Percentiles rank a stretch among this genome's conserved stretches.
phyloP scores from a whole-genome alignment of 1,284 basidiomycete species.

The Apiotrichum porosum region DNA sequence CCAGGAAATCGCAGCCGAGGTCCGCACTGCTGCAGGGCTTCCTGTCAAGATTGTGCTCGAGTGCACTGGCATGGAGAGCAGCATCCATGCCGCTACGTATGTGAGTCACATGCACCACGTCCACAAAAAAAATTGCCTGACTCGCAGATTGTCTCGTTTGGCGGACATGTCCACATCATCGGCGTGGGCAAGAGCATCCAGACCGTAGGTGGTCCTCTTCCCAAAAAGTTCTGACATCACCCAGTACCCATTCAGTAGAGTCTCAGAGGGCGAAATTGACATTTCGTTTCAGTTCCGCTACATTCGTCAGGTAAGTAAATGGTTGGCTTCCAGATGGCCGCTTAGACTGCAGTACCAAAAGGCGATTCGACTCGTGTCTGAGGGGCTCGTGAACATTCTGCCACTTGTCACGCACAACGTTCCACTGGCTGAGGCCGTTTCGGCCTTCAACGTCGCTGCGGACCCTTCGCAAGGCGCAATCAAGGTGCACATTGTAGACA shows the following conservation, averaged over 20 bases:
- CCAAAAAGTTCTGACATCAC: constrained; percentile 1
- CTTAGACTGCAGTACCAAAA: constrained; percentile 56
- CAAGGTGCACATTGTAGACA: constrained; percentile 25
- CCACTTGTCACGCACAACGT: constrained; percentile 79
- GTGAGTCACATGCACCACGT: too few species aligned
- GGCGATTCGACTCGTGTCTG: constrained; percentile 67
- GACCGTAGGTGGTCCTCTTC: too few species aligned
- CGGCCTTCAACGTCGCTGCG: constrained; percentile 59
- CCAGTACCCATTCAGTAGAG: constrained; percentile 51
- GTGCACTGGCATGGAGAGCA: constrained; percentile 75
- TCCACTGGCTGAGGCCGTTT: constrained; percentile 62
- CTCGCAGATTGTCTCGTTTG: constrained; percentile 21
- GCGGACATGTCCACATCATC: constrained; percentile 27
- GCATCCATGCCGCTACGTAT: constrained; percentile 71
- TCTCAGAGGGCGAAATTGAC: constrained; percentile 52
- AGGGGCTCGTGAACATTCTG: constrained; percentile 72
- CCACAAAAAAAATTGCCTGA: too few species aligned
- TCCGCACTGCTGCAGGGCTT: constrained; percentile 37
- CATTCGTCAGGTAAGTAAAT: constrained; percentile 41
- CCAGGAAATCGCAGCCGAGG: constrained; percentile 30
- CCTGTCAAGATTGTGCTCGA: constrained; percentile 39
- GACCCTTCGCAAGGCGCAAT: constrained; percentile 20
- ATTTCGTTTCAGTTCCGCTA: constrained; percentile 52
- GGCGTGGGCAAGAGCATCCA: too few species aligned
- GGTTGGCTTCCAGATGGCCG: too few species aligned